Base-by-base conservation (phyloP, 306 rosid species). In the Malus asiatica region DNA sequence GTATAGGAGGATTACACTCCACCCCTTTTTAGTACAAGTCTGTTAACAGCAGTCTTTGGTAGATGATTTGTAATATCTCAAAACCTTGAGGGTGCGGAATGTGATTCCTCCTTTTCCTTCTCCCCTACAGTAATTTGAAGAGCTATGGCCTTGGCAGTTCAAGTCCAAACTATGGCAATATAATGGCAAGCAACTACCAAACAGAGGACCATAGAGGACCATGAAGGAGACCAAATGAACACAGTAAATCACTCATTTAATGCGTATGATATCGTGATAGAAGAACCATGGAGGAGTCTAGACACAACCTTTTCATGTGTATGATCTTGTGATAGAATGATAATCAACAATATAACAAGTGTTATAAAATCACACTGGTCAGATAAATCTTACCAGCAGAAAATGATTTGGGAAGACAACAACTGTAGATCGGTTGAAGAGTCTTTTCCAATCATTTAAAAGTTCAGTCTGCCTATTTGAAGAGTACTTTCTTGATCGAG, bases 351-450 rank as follows among this genome's bases (percentile, higher is more conserved):
- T 76, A 20, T 29, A 44, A 72, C 23, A 10, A 46, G 40, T 63
- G 25, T 68, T 16, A 19, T 5, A 69, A 71, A 55, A 68, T 48
- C 76, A 73, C 74, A 65, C 16, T 38, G 79, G 69, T 64, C 81
- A 46, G 61, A 20, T 66, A 79, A 74, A 82, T 77, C 82, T 91
- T 96, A 96, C 99, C 91, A 96, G 96, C 45, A 92, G 82, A 73
- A 86, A 89, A 80, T 96, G 88, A 82, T 90, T 93, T 77, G 98
- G 94, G 87, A 96, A 93, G 80, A 90, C 94, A 81, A 96, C 91
- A 81, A 93, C 96, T 61, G 95, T 86, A 73, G 98, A 89, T 46
- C 96, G 99, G 82, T 87, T 88, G 92, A 96, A 96, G 77, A 80
- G 88, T 81, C 84, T 89, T 83, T 84, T 85, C 99, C 99, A 96